phyloP scores from a whole-genome alignment of 1,139 yeast genomes.

The Geotrichum carabidarum region DNA sequence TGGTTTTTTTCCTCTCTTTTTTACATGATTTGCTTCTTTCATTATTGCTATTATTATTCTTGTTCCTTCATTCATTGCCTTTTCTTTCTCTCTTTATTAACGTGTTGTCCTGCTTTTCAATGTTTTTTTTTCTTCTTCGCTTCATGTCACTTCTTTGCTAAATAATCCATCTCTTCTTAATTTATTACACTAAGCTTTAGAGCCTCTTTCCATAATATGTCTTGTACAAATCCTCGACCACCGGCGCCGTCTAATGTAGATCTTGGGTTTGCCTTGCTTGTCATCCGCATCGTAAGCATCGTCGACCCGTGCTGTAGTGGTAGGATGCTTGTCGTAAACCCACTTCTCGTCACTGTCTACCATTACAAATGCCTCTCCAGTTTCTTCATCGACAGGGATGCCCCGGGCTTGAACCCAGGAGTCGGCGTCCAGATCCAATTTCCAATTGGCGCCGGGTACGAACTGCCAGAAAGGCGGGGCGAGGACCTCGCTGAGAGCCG shows the following conservation, averaged over 20 bases:
- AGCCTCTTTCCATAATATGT: slow-evolving; percentile 1
- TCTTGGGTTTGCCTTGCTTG: neutral
- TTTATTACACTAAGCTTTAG: too few species aligned
- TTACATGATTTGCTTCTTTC: too few species aligned
- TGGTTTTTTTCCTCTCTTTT: neutral
- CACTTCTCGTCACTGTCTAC: slow-evolving; percentile 30
- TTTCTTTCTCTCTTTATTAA: too few species aligned
- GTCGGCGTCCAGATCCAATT: slow-evolving; percentile 28
- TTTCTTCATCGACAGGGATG: slow-evolving; percentile 17
- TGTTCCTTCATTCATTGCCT: too few species aligned
- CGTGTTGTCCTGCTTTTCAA: neutral
- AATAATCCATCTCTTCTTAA: too few species aligned
- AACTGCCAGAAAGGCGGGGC: slow-evolving; percentile 33
- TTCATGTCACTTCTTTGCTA: neutral
- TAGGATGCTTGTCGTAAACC: slow-evolving; percentile 30
- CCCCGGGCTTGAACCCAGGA: slow-evolving; percentile 27
- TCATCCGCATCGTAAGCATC: neutral
- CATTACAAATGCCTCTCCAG: neutral
- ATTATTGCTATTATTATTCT: too few species aligned
- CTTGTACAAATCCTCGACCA: slow-evolving; percentile 30
- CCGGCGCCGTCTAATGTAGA: slow-evolving; percentile 27
- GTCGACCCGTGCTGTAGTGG: neutral
- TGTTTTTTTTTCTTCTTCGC: neutral
- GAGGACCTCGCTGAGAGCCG: slow-evolving; percentile 23
- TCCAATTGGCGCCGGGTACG: slow-evolving; percentile 27